These are phyloP conservation scores for Astrothelium macrocarpum DNA, from an alignment of 495 filamentous ascomycete genomes.

Conservation along the genomic window DNA sequence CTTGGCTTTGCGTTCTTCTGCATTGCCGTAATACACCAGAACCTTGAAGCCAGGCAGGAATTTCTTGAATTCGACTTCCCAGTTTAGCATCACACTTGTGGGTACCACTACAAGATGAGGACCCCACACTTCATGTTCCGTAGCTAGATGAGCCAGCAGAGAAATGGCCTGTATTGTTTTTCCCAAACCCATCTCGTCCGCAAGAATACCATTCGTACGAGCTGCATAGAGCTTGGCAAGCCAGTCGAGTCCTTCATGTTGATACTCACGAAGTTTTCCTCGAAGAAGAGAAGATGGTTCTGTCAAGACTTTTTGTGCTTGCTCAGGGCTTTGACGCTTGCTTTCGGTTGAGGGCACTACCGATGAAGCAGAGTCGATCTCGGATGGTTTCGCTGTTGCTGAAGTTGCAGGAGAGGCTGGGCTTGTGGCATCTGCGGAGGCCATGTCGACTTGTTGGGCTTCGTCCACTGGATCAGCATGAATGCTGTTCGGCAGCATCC, in stretches of 20 bases:
- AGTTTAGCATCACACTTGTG: conserved; percentile 97
- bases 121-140: conserved; percentile 86
- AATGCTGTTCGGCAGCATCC: background rate
- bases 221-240: conserved; percentile 86
- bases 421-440: background rate
- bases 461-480: background rate
- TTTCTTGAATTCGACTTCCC: conserved; percentile 99
- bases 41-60: conserved; percentile 98
- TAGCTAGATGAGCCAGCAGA: conserved; percentile 84
- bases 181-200: conserved; percentile 97
- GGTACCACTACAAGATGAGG: conserved; percentile 94
- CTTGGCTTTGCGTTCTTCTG: conserved; percentile 85
- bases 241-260: conserved; percentile 95
- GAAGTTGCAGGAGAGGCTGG: background rate
- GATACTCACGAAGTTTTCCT: conserved; percentile 89
- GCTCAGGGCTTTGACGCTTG: conserved; percentile 29
- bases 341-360: conserved; percentile 39
- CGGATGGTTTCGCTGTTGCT: conserved; percentile 52
- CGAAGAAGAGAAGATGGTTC: conserved; percentile 81
- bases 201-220: conserved; percentile 93
- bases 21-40: conserved; percentile 88
- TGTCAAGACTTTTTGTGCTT: conserved; percentile 44
- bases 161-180: conserved; percentile 99
- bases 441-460: background rate
- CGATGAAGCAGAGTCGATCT: conserved; percentile 56